Evolutionary conservation across 2,329 filamentous ascomycete species (phyloP), one percentile per base, ranked within the genome.

Genomic region (Pseudogymnoascus sp.): DNA sequence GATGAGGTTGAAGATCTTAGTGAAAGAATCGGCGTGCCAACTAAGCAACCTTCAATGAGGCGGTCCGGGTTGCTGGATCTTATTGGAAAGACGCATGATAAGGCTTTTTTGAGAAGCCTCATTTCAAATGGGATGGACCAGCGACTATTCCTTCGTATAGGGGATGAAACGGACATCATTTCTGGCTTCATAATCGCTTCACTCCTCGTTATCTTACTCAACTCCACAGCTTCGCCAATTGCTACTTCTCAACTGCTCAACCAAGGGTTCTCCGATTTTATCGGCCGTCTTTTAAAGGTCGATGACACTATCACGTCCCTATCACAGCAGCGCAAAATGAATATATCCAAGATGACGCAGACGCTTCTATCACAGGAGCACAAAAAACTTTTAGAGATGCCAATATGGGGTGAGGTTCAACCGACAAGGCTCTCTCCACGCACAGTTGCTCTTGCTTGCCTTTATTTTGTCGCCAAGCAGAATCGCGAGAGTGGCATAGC

Each of bases 121-220:
- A 80, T 88, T 17, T 86, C 92, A 64, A 86, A 90, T 66, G 84
- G 85, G 5, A 84, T 88, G 61, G 88, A 90, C 64, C 81, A 85
- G 60, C 82, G 82, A 31, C 77, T 97, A 13, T 82, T 91, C 60
- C 78, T 82, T 47, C 81, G 83, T 41, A 77, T 89, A 8, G 79
- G 78, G 0, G 77, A 78, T 58, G 83, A 87, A 68, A 74, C 78
- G 1, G 88, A 92, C 69, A 66, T 80, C 21, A 75, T 88, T 36
- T 80, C 81, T 59, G 85, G 84, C 5, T 88, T 87, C 68, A 76
- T 84, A 1, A 78, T 91, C 11, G 74, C 83, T n/a, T 81, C 84
- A 1, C 80, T 84, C n/a, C 75, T 90, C 4, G 75, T 85, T 4
- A 81, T 83, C 2, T 79, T 93, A 31, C 71, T 91, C 26, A 75